Evolutionary conservation across 352 stramenopile genomes (phyloP), one percentile per base, ranked within the genome.

Genomic region (Phytopythium litorale): DNA sequence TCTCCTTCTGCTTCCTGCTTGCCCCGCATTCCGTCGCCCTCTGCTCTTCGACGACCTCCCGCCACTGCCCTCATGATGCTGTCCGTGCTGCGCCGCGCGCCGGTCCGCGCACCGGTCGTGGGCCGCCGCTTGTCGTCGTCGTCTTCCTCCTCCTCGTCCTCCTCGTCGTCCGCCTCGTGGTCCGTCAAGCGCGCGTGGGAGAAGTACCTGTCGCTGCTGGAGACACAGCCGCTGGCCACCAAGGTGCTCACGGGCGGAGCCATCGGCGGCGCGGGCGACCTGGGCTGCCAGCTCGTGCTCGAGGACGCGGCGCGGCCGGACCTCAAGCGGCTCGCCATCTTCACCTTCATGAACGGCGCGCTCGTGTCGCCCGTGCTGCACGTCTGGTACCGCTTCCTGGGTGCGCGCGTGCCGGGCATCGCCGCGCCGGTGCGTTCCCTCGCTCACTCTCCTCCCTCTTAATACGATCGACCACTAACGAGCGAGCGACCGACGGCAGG

Each of bases 311-410:
- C 35, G 19, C 55, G 8, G 46, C 32, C 91, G 9, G 73, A 91
- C 61, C 25, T 50, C 49, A 80, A 84, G 60, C 84, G 86, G 56
- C 62, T 73, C 30, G 70, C 68, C 48, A 76, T 86, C 53, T 93
- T 95, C 64, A 92, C 84, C 51, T 65, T 79, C 25, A 60, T 95
- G n/a, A 73, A 80, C 28, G 84, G 84, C 11, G 56, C 75, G 48
- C 51, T 91, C 33, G 77, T 94, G 53, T 79, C 84, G 56, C 86
- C 86, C 19, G 66, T 90, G n/a, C 68, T 95, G 48, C 86, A 95
- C 63, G 71, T 79, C 7, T 95, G 84, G 84, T 95, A 95, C 71
- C 43, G 66, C 30, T 79, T 93, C 53, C 62, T 95, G 25, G 64
- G 75, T 33, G 55, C 70, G 18, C 57, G 37, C 0, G 50, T 89